Base-by-base conservation (phyloP, 805 yeast species). In the Cyberlindnera maclurae region DNA sequence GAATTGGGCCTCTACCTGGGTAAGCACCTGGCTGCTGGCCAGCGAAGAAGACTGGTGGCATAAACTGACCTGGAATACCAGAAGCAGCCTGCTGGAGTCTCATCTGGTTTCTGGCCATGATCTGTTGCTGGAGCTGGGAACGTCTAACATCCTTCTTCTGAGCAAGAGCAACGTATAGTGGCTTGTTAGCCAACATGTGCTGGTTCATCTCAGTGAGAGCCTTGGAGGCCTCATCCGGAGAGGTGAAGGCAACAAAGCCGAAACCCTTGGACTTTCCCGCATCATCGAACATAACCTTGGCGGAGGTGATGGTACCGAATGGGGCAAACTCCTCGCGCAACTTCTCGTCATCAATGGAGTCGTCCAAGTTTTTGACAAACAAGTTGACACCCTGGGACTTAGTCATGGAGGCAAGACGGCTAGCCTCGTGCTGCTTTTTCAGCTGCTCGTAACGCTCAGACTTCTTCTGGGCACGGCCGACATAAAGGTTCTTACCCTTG, bases 381-480 rank as follows among this genome's bases (percentile, higher is more conserved):
- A 93, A 76, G 78, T 93, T 93, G 55, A 89, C 95, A 66, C 97
- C 97, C 73, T 89, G 97, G 77, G 83, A 88, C 71, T 90, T 89
- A 61, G 82, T 78, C 62, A 86, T 70, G 67, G 86, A 86, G 73
- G 93, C 97, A 64, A 83, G 75, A 65, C 95, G 81, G 54, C 83
- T 81, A 54, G 84, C 77, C 70, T 93, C 97, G 72, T 86, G 82
- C 72, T 87, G 95, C 70, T 82, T 82, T 75, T 84, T 87, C 67
- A 93, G 83, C 70, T 88, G 95, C 72, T 87, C 95, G 61, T 81
- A 68, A 75, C 98, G 89, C 78, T 93, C 98, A 68, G 84, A 76
- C 79, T 88, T 90, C 88, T 88, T 90, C 75, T 93, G 98, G 55
- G 98, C 98, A 70, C 98, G 87, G 59, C 97, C 96, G 59, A 90